Evolutionary conservation across 345 rosid genomes (phyloP).

Genomic region (Hibiscus trionum): DNA sequence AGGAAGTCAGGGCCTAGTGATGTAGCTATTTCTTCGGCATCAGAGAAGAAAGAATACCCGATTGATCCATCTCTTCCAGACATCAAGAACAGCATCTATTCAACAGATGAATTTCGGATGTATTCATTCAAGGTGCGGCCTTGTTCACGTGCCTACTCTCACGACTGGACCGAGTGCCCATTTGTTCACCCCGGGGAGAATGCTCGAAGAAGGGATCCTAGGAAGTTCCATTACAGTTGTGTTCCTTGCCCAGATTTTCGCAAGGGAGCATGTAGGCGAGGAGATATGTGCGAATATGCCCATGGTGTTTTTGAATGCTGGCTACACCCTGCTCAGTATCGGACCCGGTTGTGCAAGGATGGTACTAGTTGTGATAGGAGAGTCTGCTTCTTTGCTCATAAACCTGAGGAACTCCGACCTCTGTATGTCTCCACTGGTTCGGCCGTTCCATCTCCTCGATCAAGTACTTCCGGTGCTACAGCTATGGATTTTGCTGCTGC

Average conservation of each 20-base stretch:
- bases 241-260: slow-evolving; percentile 95
- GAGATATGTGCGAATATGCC: slow-evolving; percentile 95
- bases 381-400: slow-evolving; percentile 94
- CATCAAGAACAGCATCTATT: slow-evolving; percentile 85
- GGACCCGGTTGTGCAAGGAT: slow-evolving; percentile 89
- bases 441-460: slow-evolving; percentile 83
- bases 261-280: slow-evolving; percentile 87
- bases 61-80: slow-evolving; percentile 91
- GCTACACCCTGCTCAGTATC: slow-evolving; percentile 96
- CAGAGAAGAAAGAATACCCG: slow-evolving; percentile 82
- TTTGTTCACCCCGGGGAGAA: slow-evolving; percentile 96
- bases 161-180: slow-evolving; percentile 98
- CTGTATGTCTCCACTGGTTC: slow-evolving; percentile 84
- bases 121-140: slow-evolving; percentile 93
- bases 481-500: slow-evolving; percentile 82
- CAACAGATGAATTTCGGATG: slow-evolving; percentile 94
- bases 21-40: slow-evolving; percentile 20
- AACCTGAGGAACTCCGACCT: slow-evolving; percentile 82
- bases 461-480: slow-evolving; percentile 45
- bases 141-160: slow-evolving; percentile 92
- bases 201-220: slow-evolving; percentile 94
- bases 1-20: slow-evolving; percentile 29
- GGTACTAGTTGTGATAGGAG: slow-evolving; percentile 80
- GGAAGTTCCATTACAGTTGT: slow-evolving; percentile 94
- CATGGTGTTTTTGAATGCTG: slow-evolving; percentile 98